Base-by-base conservation (phyloP, 2,329 filamentous ascomycete species). In the Ophiostoma sp. region DNA sequence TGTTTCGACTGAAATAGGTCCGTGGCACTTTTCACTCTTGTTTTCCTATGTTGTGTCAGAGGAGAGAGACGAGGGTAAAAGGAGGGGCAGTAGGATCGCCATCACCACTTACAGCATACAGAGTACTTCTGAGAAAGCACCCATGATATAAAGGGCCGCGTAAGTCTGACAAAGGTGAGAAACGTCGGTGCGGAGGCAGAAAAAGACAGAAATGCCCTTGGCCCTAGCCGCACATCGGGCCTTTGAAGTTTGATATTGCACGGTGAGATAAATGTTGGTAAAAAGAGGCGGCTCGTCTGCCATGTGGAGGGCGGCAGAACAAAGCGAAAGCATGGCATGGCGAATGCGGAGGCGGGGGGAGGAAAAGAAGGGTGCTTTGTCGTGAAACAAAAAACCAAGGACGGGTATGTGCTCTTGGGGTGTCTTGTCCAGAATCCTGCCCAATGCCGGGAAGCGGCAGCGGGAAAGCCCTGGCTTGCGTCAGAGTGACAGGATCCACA, bases 401-500 rank as follows among this genome's bases (percentile, higher is more conserved):
- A 15, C 64, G 28, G 28, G 25, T 19, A 36, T 48, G 63, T 48
- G 15, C 39, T 39, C 39, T 25, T 25, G 48, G 50, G 19, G 17
- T 63, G 59, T 39, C 59, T 22, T 66, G 61, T 28, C 19, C 39
- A 25, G 9, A 66, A 66, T 66, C 36, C 25, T 48, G 22, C 33
- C 69, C 69, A 71, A 55, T 39, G 33, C 55, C 28, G n/a, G 31
- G 42, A 64, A 22, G 57, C 70, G 42, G 57, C 70, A 55, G 59
- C 70, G 70, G 59, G 57, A 61, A 36, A 28, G 70, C 28, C 39
- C 61, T 72, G 48, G 45, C 70, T 64, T 72, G 70, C 70, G 45
- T 72, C 70, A 72, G 45, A 70, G 36, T 50, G 55, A 50, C 52
- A 22, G 52, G 71, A 73, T 63, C 71, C 71, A 73, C 64, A 63